These are phyloP conservation scores for Arthrinium phaeospermum DNA, from an alignment of 2,329 filamentous ascomycete species.

Conservation along the genomic window DNA sequence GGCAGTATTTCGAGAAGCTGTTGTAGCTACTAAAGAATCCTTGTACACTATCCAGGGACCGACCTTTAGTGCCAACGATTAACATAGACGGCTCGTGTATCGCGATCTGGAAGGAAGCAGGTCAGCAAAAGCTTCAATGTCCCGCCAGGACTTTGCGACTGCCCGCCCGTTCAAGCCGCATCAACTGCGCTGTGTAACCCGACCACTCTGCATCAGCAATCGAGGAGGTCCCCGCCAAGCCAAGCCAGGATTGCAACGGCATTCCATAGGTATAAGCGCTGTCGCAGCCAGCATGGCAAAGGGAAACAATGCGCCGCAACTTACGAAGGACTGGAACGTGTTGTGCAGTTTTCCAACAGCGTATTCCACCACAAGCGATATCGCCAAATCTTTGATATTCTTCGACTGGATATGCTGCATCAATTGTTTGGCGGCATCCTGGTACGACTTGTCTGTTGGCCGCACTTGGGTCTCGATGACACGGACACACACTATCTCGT, in stretches of 20 bases:
- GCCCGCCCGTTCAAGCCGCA: not conserved
- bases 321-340: conserved; percentile 87
- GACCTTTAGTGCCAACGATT: conserved; percentile 86
- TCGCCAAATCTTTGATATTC: conserved; percentile 79
- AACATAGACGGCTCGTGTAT: conserved; percentile 92
- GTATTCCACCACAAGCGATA: conserved; percentile 85
- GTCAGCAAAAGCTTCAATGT: not conserved
- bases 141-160: not conserved
- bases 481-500: conserved; percentile 88
- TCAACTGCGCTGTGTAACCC: not conserved
- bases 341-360: conserved; percentile 88
- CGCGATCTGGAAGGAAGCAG: conserved; percentile 68
- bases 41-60: conserved; percentile 84
- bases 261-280: not conserved
- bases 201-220: not conserved
- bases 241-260: not conserved
- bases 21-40: conserved; percentile 78
- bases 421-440: conserved; percentile 74
- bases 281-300: conserved; percentile 14
- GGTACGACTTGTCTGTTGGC: conserved; percentile 71
- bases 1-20: conserved; percentile 91
- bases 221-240: not conserved
- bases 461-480: conserved; percentile 85
- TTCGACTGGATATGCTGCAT: conserved; percentile 79
- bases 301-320: conserved; percentile 36